These are phyloP conservation scores for Austroboletus niveus DNA, from an alignment of 1,284 basidiomycete species.

Conservation along the genomic window DNA sequence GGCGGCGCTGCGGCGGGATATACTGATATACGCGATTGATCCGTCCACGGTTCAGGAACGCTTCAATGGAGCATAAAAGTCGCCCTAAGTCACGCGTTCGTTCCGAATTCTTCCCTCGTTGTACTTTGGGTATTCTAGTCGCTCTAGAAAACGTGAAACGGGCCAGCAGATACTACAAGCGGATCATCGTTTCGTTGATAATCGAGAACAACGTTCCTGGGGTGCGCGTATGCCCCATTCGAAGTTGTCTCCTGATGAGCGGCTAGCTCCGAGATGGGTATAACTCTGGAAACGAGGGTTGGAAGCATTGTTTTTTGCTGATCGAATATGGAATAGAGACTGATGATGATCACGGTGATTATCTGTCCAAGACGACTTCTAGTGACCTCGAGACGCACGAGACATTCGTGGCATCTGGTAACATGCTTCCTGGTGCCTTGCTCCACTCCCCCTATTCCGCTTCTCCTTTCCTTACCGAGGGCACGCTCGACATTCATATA, in stretches of 20 bases:
- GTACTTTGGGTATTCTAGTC: neutral
- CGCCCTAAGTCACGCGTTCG: too few relatives aligned
- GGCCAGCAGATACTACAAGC: constrained; percentile 6
- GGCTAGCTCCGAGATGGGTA: constrained; percentile 1
- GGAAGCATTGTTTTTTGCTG: constrained; percentile 3
- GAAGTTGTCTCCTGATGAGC: neutral
- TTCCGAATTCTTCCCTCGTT: neutral
- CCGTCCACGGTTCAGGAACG: too few relatives aligned
- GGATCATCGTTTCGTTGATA: constrained; percentile 1
- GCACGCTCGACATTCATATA: constrained; percentile 10
- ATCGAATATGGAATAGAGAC: constrained; percentile 20
- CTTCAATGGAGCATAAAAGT: too few relatives aligned
- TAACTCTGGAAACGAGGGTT: constrained; percentile 4
- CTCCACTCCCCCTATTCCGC: constrained; percentile 5
- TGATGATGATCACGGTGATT: constrained; percentile 26
- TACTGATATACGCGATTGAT: too few relatives aligned
- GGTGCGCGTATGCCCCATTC: neutral
- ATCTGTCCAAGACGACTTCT: constrained; percentile 9
- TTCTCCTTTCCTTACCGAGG: constrained; percentile 10
- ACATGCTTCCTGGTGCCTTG: constrained; percentile 3
- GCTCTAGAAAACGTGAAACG: neutral
- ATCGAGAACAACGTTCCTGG: constrained; percentile 1
- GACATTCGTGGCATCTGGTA: constrained; percentile 1
- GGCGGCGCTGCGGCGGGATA: too few relatives aligned
- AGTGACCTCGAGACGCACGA: neutral